Conservation (phyloP, 768 basidiomycete species). For the Leccinum olivaceopallidum region DNA sequence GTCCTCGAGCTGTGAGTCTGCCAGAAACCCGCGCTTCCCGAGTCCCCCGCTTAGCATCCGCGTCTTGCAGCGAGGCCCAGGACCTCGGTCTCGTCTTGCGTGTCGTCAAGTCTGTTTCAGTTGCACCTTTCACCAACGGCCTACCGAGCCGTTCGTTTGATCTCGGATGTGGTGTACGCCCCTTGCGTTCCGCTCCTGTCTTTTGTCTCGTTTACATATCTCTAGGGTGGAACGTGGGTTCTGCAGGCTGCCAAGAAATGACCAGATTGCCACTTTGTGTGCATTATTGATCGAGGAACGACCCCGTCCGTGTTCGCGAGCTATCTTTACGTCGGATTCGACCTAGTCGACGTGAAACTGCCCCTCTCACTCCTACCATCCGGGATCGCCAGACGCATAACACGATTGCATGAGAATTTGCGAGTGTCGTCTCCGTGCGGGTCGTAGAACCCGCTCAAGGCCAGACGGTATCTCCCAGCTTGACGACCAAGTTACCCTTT, state of each 20-base stretch:
- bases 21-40: not conserved
- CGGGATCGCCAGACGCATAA: conserved; percentile 55
- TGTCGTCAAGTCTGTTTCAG: conserved; percentile 55
- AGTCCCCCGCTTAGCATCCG: conserved; percentile 8
- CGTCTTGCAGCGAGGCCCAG: conserved; percentile 37
- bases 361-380: conserved; percentile 52
- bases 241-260: conserved; percentile 73
- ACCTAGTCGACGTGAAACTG: conserved; percentile 74
- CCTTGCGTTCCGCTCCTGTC: not conserved
- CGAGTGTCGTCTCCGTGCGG: conserved; percentile 32
- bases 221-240: conserved; percentile 67
- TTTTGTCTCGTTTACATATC: not conserved
- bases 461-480: conserved; percentile 36
- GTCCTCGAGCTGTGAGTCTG: conserved; percentile 65
- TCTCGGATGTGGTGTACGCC: conserved; percentile 71
- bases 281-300: conserved; percentile 23
- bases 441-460: not conserved
- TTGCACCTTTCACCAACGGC: conserved; percentile 52
- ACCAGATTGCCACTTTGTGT: conserved; percentile 63
- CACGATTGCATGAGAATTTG: conserved; percentile 81
- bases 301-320: conserved; percentile 4
- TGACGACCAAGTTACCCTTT: conserved; percentile 76
- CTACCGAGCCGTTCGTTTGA: conserved; percentile 59
- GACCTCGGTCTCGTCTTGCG: conserved; percentile 51
- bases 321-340: conserved; percentile 65